These are phyloP conservation scores for Komagataella populi DNA, from an alignment of 805 yeast genomes.

Conservation along the genomic window DNA sequence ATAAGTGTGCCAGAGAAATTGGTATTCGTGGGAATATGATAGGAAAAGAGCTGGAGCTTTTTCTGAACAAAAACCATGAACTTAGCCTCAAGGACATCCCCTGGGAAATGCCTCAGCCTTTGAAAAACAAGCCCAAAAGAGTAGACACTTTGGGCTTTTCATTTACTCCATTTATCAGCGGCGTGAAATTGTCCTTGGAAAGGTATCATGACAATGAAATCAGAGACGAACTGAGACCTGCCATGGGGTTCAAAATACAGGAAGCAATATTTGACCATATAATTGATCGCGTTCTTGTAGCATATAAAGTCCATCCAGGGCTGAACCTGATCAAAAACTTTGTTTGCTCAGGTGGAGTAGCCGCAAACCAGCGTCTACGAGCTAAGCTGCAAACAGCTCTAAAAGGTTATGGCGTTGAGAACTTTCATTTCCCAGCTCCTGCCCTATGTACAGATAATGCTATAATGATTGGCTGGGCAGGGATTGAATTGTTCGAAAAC, in stretches of 20 bases:
- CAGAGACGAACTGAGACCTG: slow-evolving; percentile 18
- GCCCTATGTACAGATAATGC: slow-evolving; percentile 88
- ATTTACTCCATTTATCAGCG: slow-evolving; percentile 52
- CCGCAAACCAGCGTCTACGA: slow-evolving; percentile 53
- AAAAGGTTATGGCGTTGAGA: slow-evolving; percentile 15
- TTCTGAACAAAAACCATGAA: slow-evolving; percentile 22
- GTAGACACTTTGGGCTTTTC: slow-evolving; percentile 42
- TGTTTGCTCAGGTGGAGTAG: slow-evolving; percentile 92
- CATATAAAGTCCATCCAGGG: slow-evolving; percentile 26
- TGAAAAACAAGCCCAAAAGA: slow-evolving; percentile 33
- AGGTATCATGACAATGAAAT: slow-evolving; percentile 10
- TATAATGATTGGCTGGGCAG: slow-evolving; percentile 96
- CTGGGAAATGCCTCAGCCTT: slow-evolving; percentile 27
- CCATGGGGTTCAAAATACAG: slow-evolving; percentile 49
- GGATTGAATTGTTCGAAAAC: slow-evolving; percentile 68
- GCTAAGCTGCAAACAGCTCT: slow-evolving; percentile 24
- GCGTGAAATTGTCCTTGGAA: slow-evolving; percentile 12
- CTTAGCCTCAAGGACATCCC: slow-evolving; percentile 4
- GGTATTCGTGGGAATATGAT: slow-evolving; percentile 76
- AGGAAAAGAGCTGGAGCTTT: slow-evolving; percentile 68
- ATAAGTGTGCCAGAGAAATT: slow-evolving; percentile 79
- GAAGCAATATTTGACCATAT: slow-evolving; percentile 61
- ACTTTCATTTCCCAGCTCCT: slow-evolving; percentile 54
- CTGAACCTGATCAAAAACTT: slow-evolving; percentile 34
- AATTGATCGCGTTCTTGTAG: slow-evolving; percentile 42